Evolutionary conservation across 108 stramenopile species (phyloP).

Genomic region (Nannochloropsis granulata): DNA sequence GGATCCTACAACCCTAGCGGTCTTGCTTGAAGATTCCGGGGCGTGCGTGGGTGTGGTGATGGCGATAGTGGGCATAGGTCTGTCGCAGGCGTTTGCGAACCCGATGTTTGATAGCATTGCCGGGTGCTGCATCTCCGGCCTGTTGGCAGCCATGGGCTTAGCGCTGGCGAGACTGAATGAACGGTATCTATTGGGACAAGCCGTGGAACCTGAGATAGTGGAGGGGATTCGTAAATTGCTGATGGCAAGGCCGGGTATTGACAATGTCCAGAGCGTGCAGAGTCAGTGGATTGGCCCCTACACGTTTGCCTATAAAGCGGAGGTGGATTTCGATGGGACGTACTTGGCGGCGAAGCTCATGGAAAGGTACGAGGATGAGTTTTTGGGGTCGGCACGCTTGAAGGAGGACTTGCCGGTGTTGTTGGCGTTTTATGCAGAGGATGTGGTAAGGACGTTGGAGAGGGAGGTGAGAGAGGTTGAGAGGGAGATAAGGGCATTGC

Average conservation of each 20-base stretch:
- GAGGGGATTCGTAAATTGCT: conserved; percentile 71
- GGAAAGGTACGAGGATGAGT: conserved; percentile 25
- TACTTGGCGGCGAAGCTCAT: conserved; percentile 76
- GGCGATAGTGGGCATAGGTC: conserved; percentile 72
- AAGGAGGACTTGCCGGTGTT: conserved; percentile 57
- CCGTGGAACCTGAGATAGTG: conserved; percentile 60
- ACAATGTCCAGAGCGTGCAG: conserved; percentile 62
- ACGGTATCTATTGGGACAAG: conserved; percentile 77
- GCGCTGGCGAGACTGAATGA: conserved; percentile 65
- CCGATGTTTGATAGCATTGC: conserved; percentile 79
- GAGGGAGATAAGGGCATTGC: conserved; percentile 61
- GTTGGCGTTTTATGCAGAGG: conserved; percentile 89
- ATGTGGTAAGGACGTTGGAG: conserved; percentile 87
- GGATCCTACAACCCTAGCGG: conserved; percentile 84
- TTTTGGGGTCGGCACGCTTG: conserved; percentile 4
- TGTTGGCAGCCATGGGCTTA: conserved; percentile 74
- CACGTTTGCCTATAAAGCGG: conserved; percentile 92
- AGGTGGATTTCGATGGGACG: conserved; percentile 97
- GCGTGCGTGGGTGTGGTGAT: conserved; percentile 85
- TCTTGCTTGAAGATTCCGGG: conserved; percentile 86
- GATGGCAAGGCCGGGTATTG: conserved; percentile 55
- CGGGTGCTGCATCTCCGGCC: conserved; percentile 62
- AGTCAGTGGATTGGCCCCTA: conserved; percentile 90
- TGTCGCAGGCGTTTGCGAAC: conserved; percentile 50
- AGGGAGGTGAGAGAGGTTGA: conserved; percentile 79